These are phyloP conservation scores for Inga oerstediana DNA, from an alignment of 306 rosid genomes.

Conservation along the genomic window DNA sequence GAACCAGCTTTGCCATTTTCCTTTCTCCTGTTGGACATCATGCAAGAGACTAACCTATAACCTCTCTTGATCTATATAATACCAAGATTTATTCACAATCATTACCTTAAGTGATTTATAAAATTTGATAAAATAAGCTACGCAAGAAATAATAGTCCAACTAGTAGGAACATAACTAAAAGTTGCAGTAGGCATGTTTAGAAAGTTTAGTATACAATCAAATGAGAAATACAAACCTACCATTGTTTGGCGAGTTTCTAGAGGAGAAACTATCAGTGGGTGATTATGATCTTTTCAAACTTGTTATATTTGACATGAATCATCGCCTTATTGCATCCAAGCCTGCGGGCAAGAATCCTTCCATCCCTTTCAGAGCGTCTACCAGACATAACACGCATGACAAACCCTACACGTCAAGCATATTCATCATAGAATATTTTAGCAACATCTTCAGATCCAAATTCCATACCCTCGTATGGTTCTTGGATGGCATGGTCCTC, in stretches of 20 bases:
- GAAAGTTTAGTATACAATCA: neutral
- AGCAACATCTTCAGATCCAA: conserved; percentile 94
- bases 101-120: conserved; percentile 5
- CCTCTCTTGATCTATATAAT: neutral
- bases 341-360: conserved; percentile 90
- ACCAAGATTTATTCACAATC: neutral
- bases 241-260: conserved; percentile 97
- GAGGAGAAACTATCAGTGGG: conserved; percentile 80
- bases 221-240: conserved; percentile 50
- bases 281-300: conserved; percentile 93
- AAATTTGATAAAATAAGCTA: neutral
- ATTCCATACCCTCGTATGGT: conserved; percentile 88
- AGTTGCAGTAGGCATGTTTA: neutral
- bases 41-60: neutral
- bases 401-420: conserved; percentile 80
- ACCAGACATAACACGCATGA: conserved; percentile 97
- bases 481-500: conserved; percentile 60
- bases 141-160: neutral
- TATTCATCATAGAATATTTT: conserved; percentile 93
- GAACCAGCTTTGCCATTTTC: neutral
- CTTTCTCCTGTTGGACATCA: neutral
- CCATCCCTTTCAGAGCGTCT: conserved; percentile 98
- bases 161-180: neutral
- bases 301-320: conserved; percentile 86
- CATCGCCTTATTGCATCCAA: conserved; percentile 98